These are phyloP conservation scores for Pseudofabraea citricarpa DNA, from an alignment of 2,329 filamentous ascomycete genomes.

Conservation along the genomic window DNA sequence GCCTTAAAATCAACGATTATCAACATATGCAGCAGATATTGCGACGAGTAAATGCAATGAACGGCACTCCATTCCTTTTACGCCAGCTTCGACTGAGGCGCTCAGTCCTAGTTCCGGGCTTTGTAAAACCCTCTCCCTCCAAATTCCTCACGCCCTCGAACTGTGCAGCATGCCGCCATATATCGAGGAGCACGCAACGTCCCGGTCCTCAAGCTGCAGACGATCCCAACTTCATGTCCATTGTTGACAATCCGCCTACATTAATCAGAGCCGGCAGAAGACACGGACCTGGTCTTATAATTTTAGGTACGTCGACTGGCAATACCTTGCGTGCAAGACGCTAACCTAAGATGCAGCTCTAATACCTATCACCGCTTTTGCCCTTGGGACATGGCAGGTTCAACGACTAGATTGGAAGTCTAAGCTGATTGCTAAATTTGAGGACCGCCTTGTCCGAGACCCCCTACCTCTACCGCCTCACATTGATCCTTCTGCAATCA, in stretches of 20 bases:
- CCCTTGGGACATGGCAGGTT: constrained; percentile 91
- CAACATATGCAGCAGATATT: no score
- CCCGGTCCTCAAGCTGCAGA: constrained; percentile 49
- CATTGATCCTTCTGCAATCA: constrained; percentile 74
- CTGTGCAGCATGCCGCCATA: constrained; percentile 21
- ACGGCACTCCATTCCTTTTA: no score
- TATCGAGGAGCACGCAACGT: constrained; percentile 17
- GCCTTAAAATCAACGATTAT: no score
- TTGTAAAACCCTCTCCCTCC: no score
- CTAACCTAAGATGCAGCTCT: constrained; percentile 34
- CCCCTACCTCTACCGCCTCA: constrained; percentile 81
- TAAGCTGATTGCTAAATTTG: constrained; percentile 82
- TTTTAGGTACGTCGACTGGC: constrained; percentile 53
- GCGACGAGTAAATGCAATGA: no score
- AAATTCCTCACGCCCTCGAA: constrained; percentile 5
- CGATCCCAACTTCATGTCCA: constrained; percentile 74
- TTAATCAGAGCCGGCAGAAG: constrained; percentile 69
- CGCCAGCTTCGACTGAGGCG: no score
- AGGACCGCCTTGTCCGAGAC: constrained; percentile 82
- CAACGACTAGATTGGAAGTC: constrained; percentile 92
- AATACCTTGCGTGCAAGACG: not conserved
- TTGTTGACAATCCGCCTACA: constrained; percentile 79
- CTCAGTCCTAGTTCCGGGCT: no score
- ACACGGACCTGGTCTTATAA: constrained; percentile 75
- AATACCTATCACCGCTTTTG: constrained; percentile 88